phyloP scores from a whole-genome alignment of 1,284 basidiomycete genomes.

The Ceratobasidium sp. region DNA sequence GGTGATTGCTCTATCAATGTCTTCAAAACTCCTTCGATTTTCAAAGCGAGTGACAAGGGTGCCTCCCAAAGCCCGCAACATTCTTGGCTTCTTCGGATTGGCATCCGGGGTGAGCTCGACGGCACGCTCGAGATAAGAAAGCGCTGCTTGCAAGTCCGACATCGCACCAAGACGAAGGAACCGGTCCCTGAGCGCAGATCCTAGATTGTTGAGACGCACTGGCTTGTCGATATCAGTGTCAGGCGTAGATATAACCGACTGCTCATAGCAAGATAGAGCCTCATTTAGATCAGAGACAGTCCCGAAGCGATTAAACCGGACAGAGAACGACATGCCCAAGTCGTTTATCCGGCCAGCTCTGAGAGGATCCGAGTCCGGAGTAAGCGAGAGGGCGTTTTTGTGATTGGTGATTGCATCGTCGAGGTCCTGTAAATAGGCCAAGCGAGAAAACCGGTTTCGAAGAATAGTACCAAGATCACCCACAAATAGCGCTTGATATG shows the following conservation, averaged over 20 bases:
- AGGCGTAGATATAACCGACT: neutral
- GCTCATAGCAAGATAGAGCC: neutral
- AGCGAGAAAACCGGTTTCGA: neutral
- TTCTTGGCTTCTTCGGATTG: neutral
- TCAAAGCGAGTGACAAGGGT: neutral
- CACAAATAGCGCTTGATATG: neutral
- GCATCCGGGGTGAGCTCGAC: constrained; percentile 11
- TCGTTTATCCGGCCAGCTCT: neutral
- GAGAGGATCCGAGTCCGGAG: neutral
- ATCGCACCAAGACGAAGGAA: neutral
- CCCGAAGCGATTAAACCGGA: neutral
- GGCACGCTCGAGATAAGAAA: neutral
- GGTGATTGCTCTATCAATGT: constrained; percentile 8
- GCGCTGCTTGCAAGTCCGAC: neutral
- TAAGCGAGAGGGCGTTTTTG: neutral
- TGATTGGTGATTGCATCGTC: constrained; percentile 13
- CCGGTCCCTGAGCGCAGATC: neutral
- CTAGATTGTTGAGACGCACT: neutral
- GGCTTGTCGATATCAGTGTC: neutral
- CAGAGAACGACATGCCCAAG: constrained; percentile 4
- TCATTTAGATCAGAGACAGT: neutral
- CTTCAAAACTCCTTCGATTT: neutral
- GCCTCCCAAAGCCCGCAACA: neutral
- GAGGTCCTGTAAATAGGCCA: neutral
- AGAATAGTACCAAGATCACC: neutral